Base-by-base conservation (phyloP, 129 eudicot species). In the Silybum marianum region DNA sequence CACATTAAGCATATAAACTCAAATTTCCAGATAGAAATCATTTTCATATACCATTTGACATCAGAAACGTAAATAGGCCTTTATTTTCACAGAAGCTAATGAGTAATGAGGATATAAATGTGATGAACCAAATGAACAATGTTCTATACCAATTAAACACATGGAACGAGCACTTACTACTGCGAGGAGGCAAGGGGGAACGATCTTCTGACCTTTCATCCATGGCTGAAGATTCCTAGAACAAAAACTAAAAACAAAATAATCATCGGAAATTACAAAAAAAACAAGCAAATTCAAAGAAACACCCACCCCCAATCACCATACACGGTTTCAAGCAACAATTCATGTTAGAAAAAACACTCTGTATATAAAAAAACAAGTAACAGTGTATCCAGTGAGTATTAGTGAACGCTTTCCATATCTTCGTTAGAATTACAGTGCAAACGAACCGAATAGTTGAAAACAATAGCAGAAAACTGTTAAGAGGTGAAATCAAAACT, bases 111-210 rank as follows among this genome's bases (percentile, higher is more conserved):
- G 16, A 48, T 16, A 13, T 48, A 54, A 54, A 54, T 54, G 22
- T 51, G 62, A 7, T 51, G 62, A 51, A 65, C 54, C 34, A 28
- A 16, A 18, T 23, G 42, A 19, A 24, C 7, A 65, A 68, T 65
- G 46, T 51, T 69, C 23, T 54, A 78, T 25, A 58, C 3, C 3
- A 28, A 71, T 25, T 12, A 73, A 73, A 32, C 26, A 25, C 6
- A 4, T 12, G 54, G 63, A 72, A 30, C 6, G 68, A 13, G 34
- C 12, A 25, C 88, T 77, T 72, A 93, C 98, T 93, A 18, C 88
- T 83, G 73, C 93, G 96, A 80, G 90, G 88, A 85, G 86, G 40
- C 87, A 93, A 74, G 11, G 92, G 69, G 26, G 85, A 82, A 0
- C 76, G 85, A 68, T 85, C 85, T 14, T 79, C 78, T 18, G 78